phyloP scores from a whole-genome alignment of 2,329 filamentous ascomycete genomes.

The Cladosporium phlei region DNA sequence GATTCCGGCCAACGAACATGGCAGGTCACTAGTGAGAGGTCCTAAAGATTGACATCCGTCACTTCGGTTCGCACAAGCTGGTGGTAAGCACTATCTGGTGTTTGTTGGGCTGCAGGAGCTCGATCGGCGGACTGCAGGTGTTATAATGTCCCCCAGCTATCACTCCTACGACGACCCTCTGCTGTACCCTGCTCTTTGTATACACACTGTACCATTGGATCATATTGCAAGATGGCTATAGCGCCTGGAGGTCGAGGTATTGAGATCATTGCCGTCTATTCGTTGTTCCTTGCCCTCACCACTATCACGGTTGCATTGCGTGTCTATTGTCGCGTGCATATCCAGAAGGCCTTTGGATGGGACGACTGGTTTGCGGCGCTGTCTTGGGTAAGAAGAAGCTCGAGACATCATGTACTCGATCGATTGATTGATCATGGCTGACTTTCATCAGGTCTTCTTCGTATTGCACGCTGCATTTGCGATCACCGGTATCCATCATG shows the following conservation, averaged over 20 bases:
- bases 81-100: no score
- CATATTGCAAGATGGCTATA: slow-evolving; percentile 8
- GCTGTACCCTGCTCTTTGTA: no score
- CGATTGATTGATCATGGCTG: background rate
- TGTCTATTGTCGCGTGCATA: slow-evolving; percentile 13
- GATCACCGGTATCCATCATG: slow-evolving; percentile 15
- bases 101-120: no score
- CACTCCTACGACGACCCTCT: no score
- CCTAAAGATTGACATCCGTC: no score
- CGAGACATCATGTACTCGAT: background rate
- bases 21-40: no score
- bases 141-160: no score
- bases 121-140: no score
- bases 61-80: no score
- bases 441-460: slow-evolving; percentile 13
- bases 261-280: slow-evolving; percentile 14
- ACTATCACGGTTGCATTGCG: slow-evolving; percentile 14
- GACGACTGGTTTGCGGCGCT: slow-evolving; percentile 14
- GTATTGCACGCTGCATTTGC: slow-evolving; percentile 14
- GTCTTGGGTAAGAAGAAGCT: slow-evolving; percentile 15
- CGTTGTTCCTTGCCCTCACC: slow-evolving; percentile 14
- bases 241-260: slow-evolving; percentile 11
- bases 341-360: slow-evolving; percentile 11
- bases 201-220: no score
- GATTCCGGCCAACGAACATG: no score